Evolutionary conservation across 1,284 basidiomycete genomes (phyloP).

Genomic region (Coniferiporia sulphurascens): DNA sequence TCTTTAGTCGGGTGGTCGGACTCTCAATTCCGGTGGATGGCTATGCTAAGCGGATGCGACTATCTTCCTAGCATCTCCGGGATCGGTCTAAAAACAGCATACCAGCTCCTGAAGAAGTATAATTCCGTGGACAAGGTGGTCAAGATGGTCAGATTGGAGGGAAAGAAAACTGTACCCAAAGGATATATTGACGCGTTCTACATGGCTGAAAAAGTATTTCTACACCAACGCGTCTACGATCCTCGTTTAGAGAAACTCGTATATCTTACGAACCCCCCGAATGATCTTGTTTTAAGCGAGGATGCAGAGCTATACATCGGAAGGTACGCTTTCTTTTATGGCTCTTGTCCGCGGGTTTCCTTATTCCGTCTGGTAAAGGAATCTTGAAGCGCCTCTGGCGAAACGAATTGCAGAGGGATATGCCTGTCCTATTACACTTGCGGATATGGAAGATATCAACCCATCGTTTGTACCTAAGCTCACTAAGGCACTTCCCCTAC

Average conservation of each 20-base stretch:
- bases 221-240: slow-evolving; percentile 92
- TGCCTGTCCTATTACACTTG: slow-evolving; percentile 69
- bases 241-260: slow-evolving; percentile 63
- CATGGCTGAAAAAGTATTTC: slow-evolving; percentile 88
- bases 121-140: slow-evolving; percentile 86
- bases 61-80: slow-evolving; percentile 94
- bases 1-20: slow-evolving; percentile 88
- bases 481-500: slow-evolving; percentile 35
- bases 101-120: slow-evolving; percentile 75
- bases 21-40: slow-evolving; percentile 88
- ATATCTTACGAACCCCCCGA: slow-evolving; percentile 57
- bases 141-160: slow-evolving; percentile 77
- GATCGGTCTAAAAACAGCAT: slow-evolving; percentile 94
- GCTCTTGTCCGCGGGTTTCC: neutral
- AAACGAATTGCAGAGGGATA: slow-evolving; percentile 72
- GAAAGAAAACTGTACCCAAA: slow-evolving; percentile 77
- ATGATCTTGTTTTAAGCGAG: slow-evolving; percentile 29
- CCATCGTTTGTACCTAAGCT: slow-evolving; percentile 57
- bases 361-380: slow-evolving; percentile 33
- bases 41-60: slow-evolving; percentile 96
- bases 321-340: slow-evolving; percentile 41
- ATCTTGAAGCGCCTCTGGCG: slow-evolving; percentile 55
- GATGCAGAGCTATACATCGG: slow-evolving; percentile 65
- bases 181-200: slow-evolving; percentile 71
- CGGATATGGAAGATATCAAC: slow-evolving; percentile 78